These are phyloP conservation scores for Mitragyna speciosa DNA, from an alignment of 257 asterid genomes.

Conservation along the genomic window DNA sequence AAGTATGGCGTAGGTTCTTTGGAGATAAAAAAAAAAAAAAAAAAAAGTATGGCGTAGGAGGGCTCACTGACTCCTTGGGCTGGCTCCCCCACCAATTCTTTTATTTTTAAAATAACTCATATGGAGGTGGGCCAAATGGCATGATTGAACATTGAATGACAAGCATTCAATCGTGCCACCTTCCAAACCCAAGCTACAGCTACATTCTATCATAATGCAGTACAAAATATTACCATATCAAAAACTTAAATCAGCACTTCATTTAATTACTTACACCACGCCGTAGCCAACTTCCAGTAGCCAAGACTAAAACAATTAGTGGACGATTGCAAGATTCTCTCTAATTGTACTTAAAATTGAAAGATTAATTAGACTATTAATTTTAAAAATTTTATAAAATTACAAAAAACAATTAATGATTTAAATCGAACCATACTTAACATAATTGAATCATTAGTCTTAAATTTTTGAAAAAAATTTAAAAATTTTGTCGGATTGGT, in stretches of 20 bases:
- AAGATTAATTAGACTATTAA: too few relatives aligned
- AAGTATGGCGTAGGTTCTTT: too few relatives aligned
- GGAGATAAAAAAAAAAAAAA: too few relatives aligned
- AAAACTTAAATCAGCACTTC: neutral
- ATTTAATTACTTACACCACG: neutral
- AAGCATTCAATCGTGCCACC: neutral
- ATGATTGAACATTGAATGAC: neutral
- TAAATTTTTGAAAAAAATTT: too few relatives aligned
- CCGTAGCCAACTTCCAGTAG: neutral
- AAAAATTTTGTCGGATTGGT: too few relatives aligned
- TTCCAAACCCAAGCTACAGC: neutral
- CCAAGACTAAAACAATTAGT: too few relatives aligned
- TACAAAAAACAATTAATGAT: too few relatives aligned
- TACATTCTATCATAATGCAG: neutral
- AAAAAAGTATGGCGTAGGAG: neutral
- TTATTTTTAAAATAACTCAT: neutral
- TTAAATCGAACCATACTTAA: too few relatives aligned
- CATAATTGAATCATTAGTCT: too few relatives aligned
- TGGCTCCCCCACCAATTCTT: neutral
- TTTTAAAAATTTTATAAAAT: too few relatives aligned
- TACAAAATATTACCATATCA: neutral
- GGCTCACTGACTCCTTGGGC: neutral
- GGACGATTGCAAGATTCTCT: too few relatives aligned
- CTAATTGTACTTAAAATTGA: too few relatives aligned
- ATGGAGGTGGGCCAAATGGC: constrained; percentile 1